Evolutionary conservation across 73 alveolate genomes (phyloP).

Genomic region (Paramecium caudatum): DNA sequence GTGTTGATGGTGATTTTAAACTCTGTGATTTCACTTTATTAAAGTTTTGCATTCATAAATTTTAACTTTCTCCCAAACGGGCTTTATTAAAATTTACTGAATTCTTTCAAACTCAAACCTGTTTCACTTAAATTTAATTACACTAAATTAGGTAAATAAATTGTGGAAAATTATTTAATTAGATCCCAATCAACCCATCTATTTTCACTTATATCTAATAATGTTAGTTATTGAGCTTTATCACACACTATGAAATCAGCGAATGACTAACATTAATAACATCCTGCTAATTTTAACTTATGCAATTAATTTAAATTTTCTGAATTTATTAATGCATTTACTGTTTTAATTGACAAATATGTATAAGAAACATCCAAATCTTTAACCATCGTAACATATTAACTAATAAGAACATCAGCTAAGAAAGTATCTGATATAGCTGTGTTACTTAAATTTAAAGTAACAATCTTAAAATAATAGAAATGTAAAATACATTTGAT

Average conservation of each 20-base stretch:
- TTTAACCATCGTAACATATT: neutral
- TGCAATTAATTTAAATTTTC: conserved; percentile 20
- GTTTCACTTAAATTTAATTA: conserved; percentile 21
- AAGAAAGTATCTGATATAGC: neutral
- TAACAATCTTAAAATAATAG: conserved; percentile 1
- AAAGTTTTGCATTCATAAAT: neutral
- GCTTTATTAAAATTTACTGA: neutral
- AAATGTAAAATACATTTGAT: neutral
- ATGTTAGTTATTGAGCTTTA: neutral
- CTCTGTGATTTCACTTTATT: neutral
- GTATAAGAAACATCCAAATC: conserved; percentile 39
- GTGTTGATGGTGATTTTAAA: neutral
- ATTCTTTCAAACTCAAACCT: neutral
- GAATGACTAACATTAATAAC: neutral
- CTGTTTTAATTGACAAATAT: neutral
- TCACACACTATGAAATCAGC: conserved; percentile 1
- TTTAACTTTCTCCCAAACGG: neutral
- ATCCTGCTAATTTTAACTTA: conserved; percentile 15
- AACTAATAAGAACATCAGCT: neutral
- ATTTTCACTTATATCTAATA: conserved; percentile 22
- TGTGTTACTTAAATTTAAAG: neutral
- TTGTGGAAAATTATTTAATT: neutral
- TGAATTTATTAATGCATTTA: conserved; percentile 30
- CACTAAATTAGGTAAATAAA: conserved; percentile 27
- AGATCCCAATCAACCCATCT: conserved; percentile 25